Evolutionary conservation across 768 basidiomycete species (phyloP), one percentile per base, ranked within the genome.

Genomic region (Nidula microcarpa): DNA sequence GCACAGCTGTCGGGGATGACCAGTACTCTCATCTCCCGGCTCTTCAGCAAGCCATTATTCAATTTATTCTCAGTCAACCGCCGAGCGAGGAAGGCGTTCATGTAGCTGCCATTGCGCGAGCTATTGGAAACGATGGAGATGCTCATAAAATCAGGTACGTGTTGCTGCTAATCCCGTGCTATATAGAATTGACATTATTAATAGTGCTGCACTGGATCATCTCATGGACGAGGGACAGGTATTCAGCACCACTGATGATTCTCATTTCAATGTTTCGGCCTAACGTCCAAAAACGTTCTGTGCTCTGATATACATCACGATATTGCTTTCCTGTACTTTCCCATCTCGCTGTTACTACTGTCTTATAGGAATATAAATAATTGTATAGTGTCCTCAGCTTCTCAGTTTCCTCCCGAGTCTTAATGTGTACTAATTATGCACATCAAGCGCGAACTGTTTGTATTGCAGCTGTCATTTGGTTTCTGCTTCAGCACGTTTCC

Each of bases 211-310:
- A 5, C 71, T 95, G 57, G 90, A 94, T 58, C 67, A 70, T 49
- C 76, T 98, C 50, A 86, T 92, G 77, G 85, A 87, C 50, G 86
- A 89, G 0, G 94, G 94, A 0, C 70, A 80, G 57, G 76, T 95
- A 52, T 98, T 81, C 67, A 87, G 82, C 51, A 91, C 91, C 0
- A 80, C 85, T 39, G 87, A 94, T 61, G 91, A 94, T 56, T 87
- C 80, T n/a, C 90, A 91, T 60, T 88, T 84, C 67, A 71, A 77
- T 35, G 64, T 88, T 44, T 81, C 82, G n/a, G n/a, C n/a, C n/a
- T n/a, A n/a, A n/a, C n/a, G n/a, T n/a, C n/a, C n/a, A n/a, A n/a
- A n/a, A n/a, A n/a, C n/a, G n/a, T n/a, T n/a, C n/a, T n/a, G n/a
- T n/a, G n/a, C n/a, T n/a, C n/a, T n/a, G n/a, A n/a, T n/a, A n/a